These are phyloP conservation scores for Raffaelea deltoideospora DNA, from an alignment of 2,329 filamentous ascomycete genomes.

Conservation along the genomic window DNA sequence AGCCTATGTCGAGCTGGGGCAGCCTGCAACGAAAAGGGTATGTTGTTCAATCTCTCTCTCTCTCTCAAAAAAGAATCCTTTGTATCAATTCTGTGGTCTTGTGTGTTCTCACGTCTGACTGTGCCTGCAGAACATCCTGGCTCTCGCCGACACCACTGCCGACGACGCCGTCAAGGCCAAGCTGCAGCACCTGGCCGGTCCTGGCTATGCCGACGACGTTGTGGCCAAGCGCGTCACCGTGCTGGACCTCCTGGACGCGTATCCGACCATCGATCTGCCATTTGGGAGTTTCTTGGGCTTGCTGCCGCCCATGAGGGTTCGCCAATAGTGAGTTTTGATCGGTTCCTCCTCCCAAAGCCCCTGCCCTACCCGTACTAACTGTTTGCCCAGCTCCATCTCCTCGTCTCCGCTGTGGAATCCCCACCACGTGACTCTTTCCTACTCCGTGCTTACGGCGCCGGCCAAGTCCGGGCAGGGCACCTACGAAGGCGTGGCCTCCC, in stretches of 20 bases:
- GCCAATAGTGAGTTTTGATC: conserved; percentile 36
- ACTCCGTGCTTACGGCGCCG: conserved; percentile 47
- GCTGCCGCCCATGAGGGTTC: conserved; percentile 43
- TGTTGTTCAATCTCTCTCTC: conserved; percentile 11
- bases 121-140: conserved; percentile 20
- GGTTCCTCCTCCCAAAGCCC: neutral
- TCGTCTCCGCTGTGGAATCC: neutral
- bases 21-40: conserved; percentile 55
- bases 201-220: conserved; percentile 31
- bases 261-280: conserved; percentile 34
- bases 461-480: conserved; percentile 21
- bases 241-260: conserved; percentile 50
- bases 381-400: neutral
- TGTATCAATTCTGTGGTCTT: neutral
- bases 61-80: neutral
- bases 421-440: conserved; percentile 36
- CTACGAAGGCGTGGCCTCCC: conserved; percentile 43
- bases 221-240: conserved; percentile 44
- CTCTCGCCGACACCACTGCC: conserved; percentile 15
- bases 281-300: conserved; percentile 46
- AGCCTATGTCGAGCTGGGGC: conserved; percentile 58
- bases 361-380: neutral
- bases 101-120: neutral
- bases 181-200: conserved; percentile 31
- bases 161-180: conserved; percentile 16